Percentiles rank a stretch among this genome's conserved stretches.
These are phyloP conservation scores for Phytophthora agathidicida DNA, from an alignment of 352 stramenopile species.

Conservation along the genomic window DNA sequence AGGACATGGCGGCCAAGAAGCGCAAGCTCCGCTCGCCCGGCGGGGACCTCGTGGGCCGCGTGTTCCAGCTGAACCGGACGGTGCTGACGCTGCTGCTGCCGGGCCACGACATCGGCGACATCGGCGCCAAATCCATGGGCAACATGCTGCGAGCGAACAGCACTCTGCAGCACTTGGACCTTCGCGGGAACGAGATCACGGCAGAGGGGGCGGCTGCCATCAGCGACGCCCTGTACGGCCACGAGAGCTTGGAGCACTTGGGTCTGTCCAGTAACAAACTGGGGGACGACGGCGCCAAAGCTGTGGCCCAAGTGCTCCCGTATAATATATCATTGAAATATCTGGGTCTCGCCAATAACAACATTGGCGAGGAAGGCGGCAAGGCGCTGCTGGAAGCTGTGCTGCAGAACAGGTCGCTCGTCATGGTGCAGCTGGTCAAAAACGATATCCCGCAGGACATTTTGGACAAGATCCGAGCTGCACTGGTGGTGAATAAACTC, in stretches of 20 bases:
- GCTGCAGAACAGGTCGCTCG: slow-evolving; percentile 49
- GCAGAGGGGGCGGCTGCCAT: slow-evolving; percentile 32
- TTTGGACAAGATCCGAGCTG: slow-evolving; percentile 43
- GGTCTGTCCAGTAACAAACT: slow-evolving; percentile 52
- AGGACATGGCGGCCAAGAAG: slow-evolving; percentile 58
- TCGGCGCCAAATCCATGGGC: slow-evolving; percentile 49
- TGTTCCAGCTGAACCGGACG: slow-evolving; percentile 59
- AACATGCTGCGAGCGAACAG: slow-evolving; percentile 60
- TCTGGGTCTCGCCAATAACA: slow-evolving; percentile 54
- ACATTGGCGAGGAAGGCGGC: slow-evolving; percentile 47
- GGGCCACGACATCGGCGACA: slow-evolving; percentile 58
- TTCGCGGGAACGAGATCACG: slow-evolving; percentile 58
- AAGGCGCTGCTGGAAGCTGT: slow-evolving; percentile 49
- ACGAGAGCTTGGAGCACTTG: slow-evolving; percentile 55
- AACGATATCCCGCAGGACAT: slow-evolving; percentile 51
- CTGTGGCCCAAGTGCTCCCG: slow-evolving; percentile 48
- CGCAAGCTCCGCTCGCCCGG: slow-evolving; percentile 43
- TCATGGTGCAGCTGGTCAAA: slow-evolving; percentile 48
- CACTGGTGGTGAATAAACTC: slow-evolving; percentile 56
- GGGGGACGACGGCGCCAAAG: slow-evolving; percentile 51
- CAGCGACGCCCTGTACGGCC: slow-evolving; percentile 48
- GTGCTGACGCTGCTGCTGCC: slow-evolving; percentile 52
- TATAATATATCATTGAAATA: slow-evolving; percentile 63
- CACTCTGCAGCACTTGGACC: slow-evolving; percentile 53
- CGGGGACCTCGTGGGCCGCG: slow-evolving; percentile 51